Base-by-base conservation (phyloP, 2,329 filamentous ascomycete species). In the Aureobasidium sp. region DNA sequence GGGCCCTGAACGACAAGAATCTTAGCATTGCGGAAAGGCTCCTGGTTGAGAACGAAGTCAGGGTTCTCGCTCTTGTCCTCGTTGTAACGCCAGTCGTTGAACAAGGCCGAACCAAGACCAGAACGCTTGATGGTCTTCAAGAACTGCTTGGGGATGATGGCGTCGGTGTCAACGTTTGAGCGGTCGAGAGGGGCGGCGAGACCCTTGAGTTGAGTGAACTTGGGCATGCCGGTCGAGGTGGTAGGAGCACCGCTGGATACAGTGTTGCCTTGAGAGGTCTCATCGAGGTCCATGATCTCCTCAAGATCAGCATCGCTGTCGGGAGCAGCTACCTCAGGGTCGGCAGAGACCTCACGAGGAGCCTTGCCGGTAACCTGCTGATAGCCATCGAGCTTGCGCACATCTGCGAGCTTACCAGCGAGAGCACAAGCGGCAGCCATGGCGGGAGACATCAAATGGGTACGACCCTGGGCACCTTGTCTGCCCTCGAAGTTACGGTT, bases 61-160 rank as follows among this genome's bases (percentile, higher is more conserved):
- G 87, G 80, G 73, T 92, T 91, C 71, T 93, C 88, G 24, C 82
- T 80, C 66, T 88, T 88, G 69, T 74, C 74, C 24, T 90, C 87
- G 10, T 84, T 76, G 77, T 86, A 96, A 61, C 94, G 87, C 77
- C 91, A 87, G 66, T 85, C 87, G 74, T 92, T 84, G 82, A 99
- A 99, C 59, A 96, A 85, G 43, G 93, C 93, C 27, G 80, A 83
- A 63, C 92, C 92, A 10, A 99, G 88, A 67, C 94, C 94, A 1
- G 93, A 96, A 63, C 94, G 90, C 83, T 97, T 97, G 78, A 97
- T 97, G 44, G 94, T 99, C 81, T 97, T 99, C 66, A 99, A 84
- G 80, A 97, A 99, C 75, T 99, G 94, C 78, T 99, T 99, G 67
- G 94, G 94, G 69, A 99, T 99, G 76, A 97, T 97, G 72, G 93